Conservation (phyloP, 176 grass and related monocot genomes). For the Zea mays region DNA sequence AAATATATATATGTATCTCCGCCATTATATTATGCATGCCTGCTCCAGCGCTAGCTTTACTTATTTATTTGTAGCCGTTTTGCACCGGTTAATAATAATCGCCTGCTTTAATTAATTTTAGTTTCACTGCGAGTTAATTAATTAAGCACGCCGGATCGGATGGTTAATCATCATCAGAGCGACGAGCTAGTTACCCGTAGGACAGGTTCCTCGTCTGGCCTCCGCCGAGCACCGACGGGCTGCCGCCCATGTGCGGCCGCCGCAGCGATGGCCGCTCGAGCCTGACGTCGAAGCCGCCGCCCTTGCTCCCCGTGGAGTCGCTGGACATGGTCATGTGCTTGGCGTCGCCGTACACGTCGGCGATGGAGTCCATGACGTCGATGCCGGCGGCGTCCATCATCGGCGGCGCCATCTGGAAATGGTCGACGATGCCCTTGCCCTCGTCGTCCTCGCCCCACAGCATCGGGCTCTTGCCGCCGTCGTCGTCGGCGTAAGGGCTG, state of each 20-base stretch:
- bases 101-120: conserved; percentile 22
- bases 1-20: neutral
- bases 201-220: conserved; percentile 67
- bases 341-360: conserved; percentile 65
- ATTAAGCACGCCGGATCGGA: conserved; percentile 2
- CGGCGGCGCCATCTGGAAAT: conserved; percentile 57
- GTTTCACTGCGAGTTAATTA: conserved; percentile 29
- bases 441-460: conserved; percentile 71
- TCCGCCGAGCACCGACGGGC: conserved; percentile 65
- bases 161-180: neutral
- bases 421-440: conserved; percentile 51
- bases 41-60: conserved; percentile 43
- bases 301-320: conserved; percentile 67
- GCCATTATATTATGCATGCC: neutral
- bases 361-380: conserved; percentile 68
- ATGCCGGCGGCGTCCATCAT: conserved; percentile 51
- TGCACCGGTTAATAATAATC: conserved; percentile 44
- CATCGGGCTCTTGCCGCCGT: conserved; percentile 63
- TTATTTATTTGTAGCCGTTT: conserved; percentile 58
- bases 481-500: conserved; percentile 37
- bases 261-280: conserved; percentile 71
- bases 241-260: conserved; percentile 59
- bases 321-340: conserved; percentile 64
- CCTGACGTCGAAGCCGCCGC: conserved; percentile 55
- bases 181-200: conserved; percentile 55